Base-by-base conservation (phyloP, 805 yeast species). In the Candida fluviatilis region DNA sequence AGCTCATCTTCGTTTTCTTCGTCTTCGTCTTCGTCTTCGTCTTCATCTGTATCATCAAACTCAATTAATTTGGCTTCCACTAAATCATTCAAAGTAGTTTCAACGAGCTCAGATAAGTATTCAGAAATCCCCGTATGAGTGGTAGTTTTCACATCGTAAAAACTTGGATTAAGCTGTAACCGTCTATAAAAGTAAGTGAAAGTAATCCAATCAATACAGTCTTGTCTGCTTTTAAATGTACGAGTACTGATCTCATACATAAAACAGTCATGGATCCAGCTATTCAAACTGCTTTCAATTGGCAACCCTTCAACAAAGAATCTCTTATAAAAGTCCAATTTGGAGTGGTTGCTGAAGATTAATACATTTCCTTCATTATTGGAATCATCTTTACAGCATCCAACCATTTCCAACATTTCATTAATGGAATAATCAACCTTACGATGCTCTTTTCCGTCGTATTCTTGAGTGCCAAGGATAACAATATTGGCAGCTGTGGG, bases 191-290 rank as follows among this genome's bases (percentile, higher is more conserved):
- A 84, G 49, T 80, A 84, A 0, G 95, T 75, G 55, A 76, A 86
- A 0, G 96, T 84, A 24, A 93, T 53, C 95, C 95, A 88, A 51
- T 91, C 96, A 42, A 93, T 76, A 50, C 95, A 86, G 48, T 84
- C 93, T 50, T 90, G 96, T 52, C 84, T 78, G 5, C 76, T 69
- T 33, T 67, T 71, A 40, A 91, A 73, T 11, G 80, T 67, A 2
- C 76, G 67, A 5, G 80, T 74, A 26, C 84, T 75, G n/a, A 89
- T 80, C 49, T 87, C 98, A 32, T 78, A 75, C 30, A 85, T 57
- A 25, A 91, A 71, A 0, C 76, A 69, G 54, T 93, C 97, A 42
- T 76, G 81, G 11, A 89, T 47, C 38, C 63, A 61, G 13, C 66
- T 59, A 39, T 73, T 74, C 46, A 89, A 53, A 48, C 72, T 76